These are phyloP conservation scores for Puccinia coronata DNA, from an alignment of 1,284 basidiomycete species.

Conservation along the genomic window DNA sequence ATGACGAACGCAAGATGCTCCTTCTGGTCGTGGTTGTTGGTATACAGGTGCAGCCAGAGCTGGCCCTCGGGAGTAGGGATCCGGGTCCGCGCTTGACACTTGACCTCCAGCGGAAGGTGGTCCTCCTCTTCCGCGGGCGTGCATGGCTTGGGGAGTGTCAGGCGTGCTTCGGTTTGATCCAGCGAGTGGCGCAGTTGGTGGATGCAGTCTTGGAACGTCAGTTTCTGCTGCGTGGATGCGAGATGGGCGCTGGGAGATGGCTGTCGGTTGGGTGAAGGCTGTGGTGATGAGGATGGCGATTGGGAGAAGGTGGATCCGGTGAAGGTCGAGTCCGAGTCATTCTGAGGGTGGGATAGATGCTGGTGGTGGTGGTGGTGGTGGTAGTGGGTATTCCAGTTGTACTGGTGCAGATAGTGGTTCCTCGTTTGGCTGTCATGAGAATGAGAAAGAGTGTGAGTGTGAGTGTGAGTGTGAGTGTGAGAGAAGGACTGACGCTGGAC, in stretches of 20 bases:
- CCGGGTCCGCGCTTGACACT: slow-evolving; percentile 93
- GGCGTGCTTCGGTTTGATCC: neutral
- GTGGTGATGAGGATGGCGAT: neutral
- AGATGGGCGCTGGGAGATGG: slow-evolving; percentile 14
- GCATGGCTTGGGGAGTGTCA: neutral
- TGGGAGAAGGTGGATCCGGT: slow-evolving; percentile 5
- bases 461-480: neutral
- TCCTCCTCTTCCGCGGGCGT: neutral
- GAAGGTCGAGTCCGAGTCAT: neutral
- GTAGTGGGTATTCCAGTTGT: slow-evolving; percentile 3
- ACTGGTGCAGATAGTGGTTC: slow-evolving; percentile 57
- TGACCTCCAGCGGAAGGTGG: slow-evolving; percentile 62
- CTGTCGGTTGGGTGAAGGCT: neutral
- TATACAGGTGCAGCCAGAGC: slow-evolving; percentile 87
- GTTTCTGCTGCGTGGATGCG: neutral
- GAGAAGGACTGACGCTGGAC: slow-evolving; percentile 54
- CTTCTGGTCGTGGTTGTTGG: slow-evolving; percentile 79
- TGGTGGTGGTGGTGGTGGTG: neutral
- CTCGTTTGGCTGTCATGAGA: slow-evolving; percentile 54
- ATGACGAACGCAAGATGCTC: slow-evolving; percentile 98
- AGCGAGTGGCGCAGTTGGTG: neutral
- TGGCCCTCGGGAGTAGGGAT: slow-evolving; percentile 96
- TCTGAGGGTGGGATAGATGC: neutral
- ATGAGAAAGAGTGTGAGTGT: neutral
- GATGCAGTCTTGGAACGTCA: neutral